A percentile compares a stretch with the other conserved stretches of the same genome.
These are phyloP conservation scores for Sclerotinia spermophila DNA, from an alignment of 2,329 filamentous ascomycete genomes.

Conservation along the genomic window DNA sequence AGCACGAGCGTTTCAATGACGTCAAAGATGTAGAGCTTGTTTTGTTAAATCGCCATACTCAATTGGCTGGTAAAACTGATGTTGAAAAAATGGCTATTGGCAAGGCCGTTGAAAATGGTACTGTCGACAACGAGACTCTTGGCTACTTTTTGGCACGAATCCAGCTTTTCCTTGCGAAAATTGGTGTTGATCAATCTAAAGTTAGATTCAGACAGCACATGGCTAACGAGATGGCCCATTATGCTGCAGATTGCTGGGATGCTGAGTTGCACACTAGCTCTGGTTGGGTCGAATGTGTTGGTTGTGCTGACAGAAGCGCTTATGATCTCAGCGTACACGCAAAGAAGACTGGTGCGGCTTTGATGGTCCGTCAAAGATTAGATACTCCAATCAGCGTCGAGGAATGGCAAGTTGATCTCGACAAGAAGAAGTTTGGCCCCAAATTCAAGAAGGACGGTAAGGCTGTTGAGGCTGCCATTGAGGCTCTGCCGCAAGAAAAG, in stretches of 20 bases:
- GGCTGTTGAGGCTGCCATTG: conserved; percentile 74
- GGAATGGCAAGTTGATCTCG: conserved; percentile 82
- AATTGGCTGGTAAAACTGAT: conserved; percentile 79
- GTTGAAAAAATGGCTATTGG: conserved; percentile 73
- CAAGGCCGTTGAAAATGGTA: conserved; percentile 73
- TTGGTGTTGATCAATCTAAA: conserved; percentile 84
- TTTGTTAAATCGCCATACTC: conserved; percentile 79
- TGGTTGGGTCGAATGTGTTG: conserved; percentile 98
- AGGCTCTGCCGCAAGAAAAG: conserved; percentile 67
- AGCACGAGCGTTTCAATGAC: conserved; percentile 82
- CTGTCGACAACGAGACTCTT: conserved; percentile 95
- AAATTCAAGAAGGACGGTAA: conserved; percentile 94
- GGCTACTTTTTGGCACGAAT: conserved; percentile 97
- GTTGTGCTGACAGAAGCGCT: conserved; percentile 91
- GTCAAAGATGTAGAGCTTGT: conserved; percentile 80
- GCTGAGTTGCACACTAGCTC: conserved; percentile 87
- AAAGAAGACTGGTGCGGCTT: conserved; percentile 83
- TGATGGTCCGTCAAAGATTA: conserved; percentile 79
- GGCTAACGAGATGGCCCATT: conserved; percentile 87
- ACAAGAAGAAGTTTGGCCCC: conserved; percentile 95
- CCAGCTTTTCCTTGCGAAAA: conserved; percentile 80
- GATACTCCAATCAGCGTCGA: conserved; percentile 75
- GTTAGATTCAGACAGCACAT: conserved; percentile 97
- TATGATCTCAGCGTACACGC: conserved; percentile 92
- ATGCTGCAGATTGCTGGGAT: conserved; percentile 97